These are phyloP conservation scores for Thalassiosira mediterranea DNA, from an alignment of 352 stramenopile species.

Conservation along the genomic window DNA sequence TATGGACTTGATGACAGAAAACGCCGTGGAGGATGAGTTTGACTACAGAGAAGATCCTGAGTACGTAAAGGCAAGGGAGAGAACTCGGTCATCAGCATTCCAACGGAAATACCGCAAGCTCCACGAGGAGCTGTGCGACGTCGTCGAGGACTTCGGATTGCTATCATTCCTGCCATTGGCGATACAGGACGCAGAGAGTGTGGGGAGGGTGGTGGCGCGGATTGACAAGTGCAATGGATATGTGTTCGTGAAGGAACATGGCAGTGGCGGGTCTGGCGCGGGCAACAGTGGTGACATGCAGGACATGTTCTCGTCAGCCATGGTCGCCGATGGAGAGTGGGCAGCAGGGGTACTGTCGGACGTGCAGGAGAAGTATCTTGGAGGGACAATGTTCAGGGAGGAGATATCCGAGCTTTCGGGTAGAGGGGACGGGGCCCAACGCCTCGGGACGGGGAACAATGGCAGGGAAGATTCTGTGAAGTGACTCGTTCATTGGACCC, in stretches of 20 bases:
- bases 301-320: constrained; percentile 74
- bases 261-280: neutral
- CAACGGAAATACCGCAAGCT: constrained; percentile 69
- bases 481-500: no score
- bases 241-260: constrained; percentile 60
- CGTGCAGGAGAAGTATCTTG: constrained; percentile 72
- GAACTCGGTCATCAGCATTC: constrained; percentile 60
- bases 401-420: constrained; percentile 37
- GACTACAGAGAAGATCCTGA: constrained; percentile 69
- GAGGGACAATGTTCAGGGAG: constrained; percentile 47
- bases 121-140: constrained; percentile 76
- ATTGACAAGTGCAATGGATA: constrained; percentile 83
- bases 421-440: no score
- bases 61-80: constrained; percentile 61
- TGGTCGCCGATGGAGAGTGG: constrained; percentile 56
- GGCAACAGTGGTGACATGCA: constrained; percentile 26
- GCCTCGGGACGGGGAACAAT: no score
- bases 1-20: constrained; percentile 37
- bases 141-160: constrained; percentile 84
- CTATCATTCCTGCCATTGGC: constrained; percentile 76
- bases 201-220: constrained; percentile 72
- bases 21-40: constrained; percentile 34
- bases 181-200: constrained; percentile 74
- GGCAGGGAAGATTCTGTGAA: no score
- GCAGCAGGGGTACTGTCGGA: constrained; percentile 64